Conservation (phyloP, 225 moss, liverwort and hornwort species). For the Lunularia cruciata region DNA sequence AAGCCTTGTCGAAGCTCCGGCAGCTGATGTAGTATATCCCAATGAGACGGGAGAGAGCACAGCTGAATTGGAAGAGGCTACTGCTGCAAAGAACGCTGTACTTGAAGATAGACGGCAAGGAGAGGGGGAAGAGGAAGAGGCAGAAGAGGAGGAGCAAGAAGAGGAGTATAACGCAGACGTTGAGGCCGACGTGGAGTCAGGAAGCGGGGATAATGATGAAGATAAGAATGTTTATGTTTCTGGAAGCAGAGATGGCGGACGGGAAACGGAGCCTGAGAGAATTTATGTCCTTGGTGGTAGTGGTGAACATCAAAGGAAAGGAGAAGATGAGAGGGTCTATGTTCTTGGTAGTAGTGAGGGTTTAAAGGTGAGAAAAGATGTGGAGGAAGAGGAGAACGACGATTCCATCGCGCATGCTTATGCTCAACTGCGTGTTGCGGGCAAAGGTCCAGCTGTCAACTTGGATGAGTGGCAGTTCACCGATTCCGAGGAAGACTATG, state of each 20-base stretch:
- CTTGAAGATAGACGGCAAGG: conserved; percentile 3
- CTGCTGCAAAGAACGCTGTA: neutral
- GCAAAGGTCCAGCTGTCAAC: conserved; percentile 34
- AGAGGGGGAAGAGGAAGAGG: neutral
- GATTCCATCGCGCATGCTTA: conserved; percentile 26
- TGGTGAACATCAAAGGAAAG: conserved; percentile 6
- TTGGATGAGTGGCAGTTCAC: conserved; percentile 51
- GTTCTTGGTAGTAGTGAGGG: conserved; percentile 13
- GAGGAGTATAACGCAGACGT: conserved; percentile 1
- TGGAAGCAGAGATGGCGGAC: conserved; percentile 15
- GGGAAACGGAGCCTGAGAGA: conserved; percentile 7
- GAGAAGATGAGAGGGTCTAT: conserved; percentile 22
- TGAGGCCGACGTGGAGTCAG: conserved; percentile 9
- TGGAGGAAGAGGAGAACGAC: conserved; percentile 1
- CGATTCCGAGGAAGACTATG: conserved; percentile 40
- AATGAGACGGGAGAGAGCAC: conserved; percentile 7
- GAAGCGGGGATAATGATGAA: conserved; percentile 18
- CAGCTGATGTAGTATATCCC: neutral
- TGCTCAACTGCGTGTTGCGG: conserved; percentile 36
- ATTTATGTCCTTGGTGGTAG: conserved; percentile 10
- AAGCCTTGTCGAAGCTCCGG: neutral
- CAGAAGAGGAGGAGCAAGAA: conserved; percentile 2
- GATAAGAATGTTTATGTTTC: conserved; percentile 17
- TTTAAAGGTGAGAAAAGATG: conserved; percentile 13
- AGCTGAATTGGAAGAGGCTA: neutral